Evolutionary conservation across 306 rosid species (phyloP), one percentile per base, ranked within the genome.

Genomic region (Corylus avellana): DNA sequence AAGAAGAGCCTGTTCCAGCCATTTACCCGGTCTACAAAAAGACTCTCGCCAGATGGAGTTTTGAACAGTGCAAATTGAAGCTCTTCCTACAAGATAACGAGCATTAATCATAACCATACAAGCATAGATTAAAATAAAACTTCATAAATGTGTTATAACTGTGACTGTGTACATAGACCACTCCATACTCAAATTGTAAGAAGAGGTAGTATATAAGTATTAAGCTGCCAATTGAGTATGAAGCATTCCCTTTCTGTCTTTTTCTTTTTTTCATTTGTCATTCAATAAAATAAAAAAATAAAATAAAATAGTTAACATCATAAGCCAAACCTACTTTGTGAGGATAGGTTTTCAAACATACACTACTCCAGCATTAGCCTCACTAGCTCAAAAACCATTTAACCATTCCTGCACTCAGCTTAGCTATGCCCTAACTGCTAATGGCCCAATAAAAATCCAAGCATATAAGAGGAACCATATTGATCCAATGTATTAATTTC

Each of bases 21-120:
- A 66, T 39, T 59, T 88, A 94, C 98, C 85, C 94, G 81, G 79
- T 94, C 93, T 2, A 94, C 84, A 70, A 94, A 89, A 29, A 94
- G 92, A 89, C 88, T 88, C 72, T 89, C 91, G 61, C 88, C 87
- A 6, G 76, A 39, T 8, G 81, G 86, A 50, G 87, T 90, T 59
- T 81, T 85, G 70, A 94, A 81, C 37, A 92, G 76, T 39, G 97
- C 98, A 79, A 90, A 86, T 66, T 87, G 93, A 88, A 94, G 91
- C 84, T 94, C 97, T 78, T 84, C 97, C 97, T 94, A 54, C 70
- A 83, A 79, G 50, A 76, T 32, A 72, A 77, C 29, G 63, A 49
- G 49, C 35, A 74, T 18, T 59, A 3, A 62, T 64, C n/a, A 67
- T 58, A 13, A 67, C 50, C 57, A 73, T n/a, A 42, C 46, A 47